Evolutionary conservation across 352 stramenopile species (phyloP), one percentile per base, ranked within the genome.

Genomic region (Achlya hypogyna): DNA sequence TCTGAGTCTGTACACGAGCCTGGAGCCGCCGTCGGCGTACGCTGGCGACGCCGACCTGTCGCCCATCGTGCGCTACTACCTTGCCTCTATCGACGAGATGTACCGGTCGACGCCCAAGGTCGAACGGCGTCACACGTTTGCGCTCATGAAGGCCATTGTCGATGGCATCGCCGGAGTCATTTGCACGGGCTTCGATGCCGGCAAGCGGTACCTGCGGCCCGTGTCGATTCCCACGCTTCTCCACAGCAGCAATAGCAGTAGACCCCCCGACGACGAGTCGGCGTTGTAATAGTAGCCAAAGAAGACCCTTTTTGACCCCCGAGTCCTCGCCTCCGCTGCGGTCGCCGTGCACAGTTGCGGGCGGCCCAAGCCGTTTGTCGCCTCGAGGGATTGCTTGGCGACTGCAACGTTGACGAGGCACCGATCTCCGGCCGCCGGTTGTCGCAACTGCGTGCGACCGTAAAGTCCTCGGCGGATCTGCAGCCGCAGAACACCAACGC

Each of bases 121-220:
- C 18, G 38, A 67, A 16, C 51, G 51, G 22, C 40, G 51, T 5
- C 60, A 67, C 32, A 67, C 60, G n/a, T 67, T 67, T 67, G 60
- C 60, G 16, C 40, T 67, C 28, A 67, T 67, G 60, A 67, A 67
- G 60, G 43, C 60, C 32, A 67, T 67, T n/a, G 60, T 67, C 35
- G 60, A 67, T 49, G 60, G 60, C 47, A 67, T 67, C 51, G 60
- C 60, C 20, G 60, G 47, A 20, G 60, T 67, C 32, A 67, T 67
- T 38, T 54, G 38, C 60, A 49, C 51, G 18, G 60, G 60, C 27
- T 67, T 58, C 23, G 38, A 67, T n/a, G 22, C 40, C 32, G 60
- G 60, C 20, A 67, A 67, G 34, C 60, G 51, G 35, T 67, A 59
- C 22, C 51, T 67, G 0, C 25, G 51, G 18, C 60, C 60, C 14